A percentile compares a stretch with the other conserved stretches of the same genome.
Conservation (phyloP, 2,329 filamentous ascomycete species). For the Colletotrichum eremochloae region DNA sequence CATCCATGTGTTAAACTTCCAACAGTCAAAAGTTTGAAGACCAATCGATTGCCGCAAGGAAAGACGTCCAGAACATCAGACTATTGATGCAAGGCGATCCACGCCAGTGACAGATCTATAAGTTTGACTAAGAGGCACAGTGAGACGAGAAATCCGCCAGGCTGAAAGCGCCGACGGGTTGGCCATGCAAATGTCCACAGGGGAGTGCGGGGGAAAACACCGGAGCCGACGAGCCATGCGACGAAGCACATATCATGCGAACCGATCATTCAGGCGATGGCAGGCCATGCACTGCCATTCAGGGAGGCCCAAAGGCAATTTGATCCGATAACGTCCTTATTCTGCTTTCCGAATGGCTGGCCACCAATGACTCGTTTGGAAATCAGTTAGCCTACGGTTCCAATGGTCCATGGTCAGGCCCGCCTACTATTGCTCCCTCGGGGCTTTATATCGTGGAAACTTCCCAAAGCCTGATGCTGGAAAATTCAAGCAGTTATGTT, state of each 20-base stretch:
- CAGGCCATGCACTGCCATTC: constrained; percentile 22
- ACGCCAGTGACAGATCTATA: not conserved
- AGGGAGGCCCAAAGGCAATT: constrained; percentile 12
- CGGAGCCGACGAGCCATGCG: not conserved
- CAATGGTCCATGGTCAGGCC: constrained; percentile 9
- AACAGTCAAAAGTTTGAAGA: constrained; percentile 35
- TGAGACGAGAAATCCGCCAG: constrained; percentile 5
- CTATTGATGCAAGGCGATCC: constrained; percentile 24
- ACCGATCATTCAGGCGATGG: constrained; percentile 1
- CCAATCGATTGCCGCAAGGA: constrained; percentile 31
- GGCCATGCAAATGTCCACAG: constrained; percentile 28
- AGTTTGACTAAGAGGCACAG: constrained; percentile 9
- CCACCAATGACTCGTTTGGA: constrained; percentile 27
- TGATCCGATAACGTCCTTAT: constrained; percentile 15
- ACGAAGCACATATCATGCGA: constrained; percentile 27
- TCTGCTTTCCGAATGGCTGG: constrained; percentile 1
- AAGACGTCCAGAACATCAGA: constrained; percentile 28
- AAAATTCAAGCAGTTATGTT: not conserved
- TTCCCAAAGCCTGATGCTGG: constrained; percentile 6
- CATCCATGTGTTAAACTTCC: constrained; percentile 30
- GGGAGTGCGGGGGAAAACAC: constrained; percentile 25
- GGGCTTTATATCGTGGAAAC: constrained; percentile 4
- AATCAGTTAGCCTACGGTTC: constrained; percentile 13
- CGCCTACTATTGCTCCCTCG: constrained; percentile 5
- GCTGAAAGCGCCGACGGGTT: constrained; percentile 19